Evolutionary conservation across 352 stramenopile species (phyloP).

Genomic region (Phytophthora cactorum): DNA sequence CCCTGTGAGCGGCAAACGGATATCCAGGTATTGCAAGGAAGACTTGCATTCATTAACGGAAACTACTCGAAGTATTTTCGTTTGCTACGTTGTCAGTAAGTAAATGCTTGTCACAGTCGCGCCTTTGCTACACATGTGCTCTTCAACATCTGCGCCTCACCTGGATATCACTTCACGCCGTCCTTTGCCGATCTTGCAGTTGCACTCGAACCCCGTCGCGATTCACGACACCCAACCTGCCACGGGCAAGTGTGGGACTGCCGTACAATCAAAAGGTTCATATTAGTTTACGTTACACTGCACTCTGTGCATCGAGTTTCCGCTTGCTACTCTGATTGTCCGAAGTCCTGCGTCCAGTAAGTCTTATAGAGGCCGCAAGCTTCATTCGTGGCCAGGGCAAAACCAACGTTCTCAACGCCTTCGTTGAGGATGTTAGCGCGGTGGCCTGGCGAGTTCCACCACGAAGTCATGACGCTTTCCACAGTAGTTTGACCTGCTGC

Average conservation of each 20-base stretch:
- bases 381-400: slow-evolving; percentile 34
- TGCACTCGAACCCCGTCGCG: neutral
- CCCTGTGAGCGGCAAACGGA: neutral
- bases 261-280: neutral
- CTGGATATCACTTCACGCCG: slow-evolving; percentile 13
- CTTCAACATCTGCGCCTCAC: slow-evolving; percentile 21
- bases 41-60: neutral
- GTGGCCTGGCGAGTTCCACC: slow-evolving; percentile 59
- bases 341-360: slow-evolving; percentile 53
- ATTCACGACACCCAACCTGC: too few species aligned
- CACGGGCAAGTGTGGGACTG: too few species aligned
- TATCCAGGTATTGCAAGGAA: neutral
- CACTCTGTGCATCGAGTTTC: slow-evolving; percentile 3
- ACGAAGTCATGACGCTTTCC: slow-evolving; percentile 50
- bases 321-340: slow-evolving; percentile 36
- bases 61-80: slow-evolving; percentile 5
- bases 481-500: slow-evolving; percentile 51
- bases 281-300: too few species aligned
- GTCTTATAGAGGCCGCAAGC: slow-evolving; percentile 28
- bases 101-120: slow-evolving; percentile 10
- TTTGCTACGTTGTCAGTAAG: neutral
- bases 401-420: slow-evolving; percentile 39
- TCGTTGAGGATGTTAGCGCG: slow-evolving; percentile 49
- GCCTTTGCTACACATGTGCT: slow-evolving; percentile 15
- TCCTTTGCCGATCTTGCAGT: slow-evolving; percentile 4